Base-by-base conservation (phyloP, 2,329 filamentous ascomycete genomes). In the Aspergillus sp. region DNA sequence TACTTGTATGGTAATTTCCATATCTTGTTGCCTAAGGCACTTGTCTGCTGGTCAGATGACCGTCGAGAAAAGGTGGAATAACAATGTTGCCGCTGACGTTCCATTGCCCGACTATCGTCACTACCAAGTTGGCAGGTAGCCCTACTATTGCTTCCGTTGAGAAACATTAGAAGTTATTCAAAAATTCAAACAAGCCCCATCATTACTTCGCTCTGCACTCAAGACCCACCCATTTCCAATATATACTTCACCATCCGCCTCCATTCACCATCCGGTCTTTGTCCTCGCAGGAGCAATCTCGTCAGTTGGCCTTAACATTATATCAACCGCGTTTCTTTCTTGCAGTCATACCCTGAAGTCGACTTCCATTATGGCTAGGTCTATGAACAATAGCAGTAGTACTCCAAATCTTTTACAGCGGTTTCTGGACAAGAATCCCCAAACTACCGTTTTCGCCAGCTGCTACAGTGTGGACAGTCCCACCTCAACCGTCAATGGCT, bases 391-490 rank as follows among this genome's bases (percentile, higher is more conserved):
- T 76, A 80, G 75, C 77, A 83, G 86, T 90, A 89, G 83, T 86
- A 90, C 87, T 84, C 69, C 69, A 73, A 74, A 79, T 75, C 71
- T 76, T 67, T 69, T 84, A 85, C 83, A 85, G 85, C 81, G 83
- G 78, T 80, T 80, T 80, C 55, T 64, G 38, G 77, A 80, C 76
- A 78, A 71, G 68, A 64, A 69, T 52, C 59, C 70, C 43, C 83
- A 83, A 69, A 81, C 86, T 81, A 89, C 89, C 76, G 87, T 95
- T 78, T 88, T 93, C 81, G 92, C 93, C 79, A 93, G 88, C 76
- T 96, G 91, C 85, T 97, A 96, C 81, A 81, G 90, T 69, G 90
- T 93, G 76, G 87, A 93, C 78, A 74, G 78, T 63, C 80, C 81
- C 71, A 83, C 87, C 68, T 83, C 86, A 75, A 83, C 81, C 72